Conservation (phyloP, 257 asterid species). For the Solanum pinnatisectum region DNA sequence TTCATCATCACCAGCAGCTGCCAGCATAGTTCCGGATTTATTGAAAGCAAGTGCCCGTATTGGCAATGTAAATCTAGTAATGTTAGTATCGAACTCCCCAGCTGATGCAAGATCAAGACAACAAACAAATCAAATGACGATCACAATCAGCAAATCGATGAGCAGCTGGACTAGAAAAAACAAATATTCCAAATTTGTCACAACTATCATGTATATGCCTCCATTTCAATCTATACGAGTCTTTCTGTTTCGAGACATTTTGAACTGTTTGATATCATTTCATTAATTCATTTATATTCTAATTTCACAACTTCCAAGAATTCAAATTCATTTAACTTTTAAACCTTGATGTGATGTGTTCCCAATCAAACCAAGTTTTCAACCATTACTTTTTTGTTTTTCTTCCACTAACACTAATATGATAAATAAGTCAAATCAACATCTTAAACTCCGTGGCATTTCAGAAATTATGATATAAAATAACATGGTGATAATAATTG, state of each 20-base stretch:
- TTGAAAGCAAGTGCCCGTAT: conserved; percentile 82
- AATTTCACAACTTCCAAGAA: background rate
- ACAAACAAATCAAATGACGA: background rate
- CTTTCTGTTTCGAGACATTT: background rate
- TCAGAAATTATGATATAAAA: background rate
- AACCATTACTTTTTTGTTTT: background rate
- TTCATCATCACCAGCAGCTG: conserved; percentile 96
- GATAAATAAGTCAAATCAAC: background rate
- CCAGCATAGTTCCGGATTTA: conserved; percentile 81
- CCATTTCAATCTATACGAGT: background rate
- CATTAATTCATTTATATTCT: background rate
- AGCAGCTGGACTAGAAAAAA: background rate
- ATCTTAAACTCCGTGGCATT: background rate
- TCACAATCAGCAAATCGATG: background rate
- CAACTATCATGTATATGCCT: background rate
- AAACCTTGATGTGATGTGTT: background rate
- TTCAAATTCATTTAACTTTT: background rate
- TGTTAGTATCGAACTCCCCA: conserved; percentile 88
- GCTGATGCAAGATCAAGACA: conserved; percentile 30
- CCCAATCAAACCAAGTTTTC: background rate
- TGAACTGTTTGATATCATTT: background rate
- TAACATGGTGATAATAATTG: background rate
- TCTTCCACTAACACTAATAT: background rate
- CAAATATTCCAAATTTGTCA: background rate
- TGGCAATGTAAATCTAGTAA: conserved; percentile 90